A percentile compares a stretch with the other conserved stretches of the same genome.
Conservation (phyloP, 805 yeast genomes). For the Metschnikowia sp. region DNA sequence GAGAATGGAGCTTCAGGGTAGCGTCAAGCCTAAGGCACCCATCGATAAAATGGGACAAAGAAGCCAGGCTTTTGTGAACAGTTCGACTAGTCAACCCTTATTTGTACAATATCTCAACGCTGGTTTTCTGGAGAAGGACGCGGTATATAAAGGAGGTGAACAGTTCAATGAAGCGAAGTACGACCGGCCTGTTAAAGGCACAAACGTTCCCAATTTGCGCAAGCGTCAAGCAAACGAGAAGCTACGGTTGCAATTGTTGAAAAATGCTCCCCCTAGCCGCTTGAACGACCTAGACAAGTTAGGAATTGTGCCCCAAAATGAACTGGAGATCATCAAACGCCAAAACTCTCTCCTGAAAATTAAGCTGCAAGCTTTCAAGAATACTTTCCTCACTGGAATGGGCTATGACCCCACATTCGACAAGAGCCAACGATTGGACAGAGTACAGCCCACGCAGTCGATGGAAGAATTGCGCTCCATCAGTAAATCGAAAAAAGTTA, state of each 20-base stretch:
- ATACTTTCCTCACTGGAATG: slow-evolving; percentile 35
- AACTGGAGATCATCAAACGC: slow-evolving; percentile 15
- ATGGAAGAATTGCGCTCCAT: slow-evolving; percentile 15
- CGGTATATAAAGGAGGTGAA: slow-evolving; percentile 16
- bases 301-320: slow-evolving; percentile 18
- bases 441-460: slow-evolving; percentile 8
- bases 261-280: slow-evolving; percentile 11
- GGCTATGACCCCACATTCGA: slow-evolving; percentile 52
- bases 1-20: slow-evolving; percentile 73
- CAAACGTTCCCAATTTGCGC: slow-evolving; percentile 15
- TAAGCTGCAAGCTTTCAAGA: slow-evolving; percentile 36
- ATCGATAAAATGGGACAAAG: slow-evolving; percentile 32
- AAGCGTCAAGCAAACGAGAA: slow-evolving; percentile 17
- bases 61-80: slow-evolving; percentile 17
- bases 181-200: slow-evolving; percentile 18
- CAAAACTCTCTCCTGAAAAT: slow-evolving; percentile 10
- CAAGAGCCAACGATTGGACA: slow-evolving; percentile 1
- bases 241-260: slow-evolving; percentile 13
- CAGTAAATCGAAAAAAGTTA: slow-evolving; percentile 12
- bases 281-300: slow-evolving; percentile 16
- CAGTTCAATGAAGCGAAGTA: slow-evolving; percentile 18
- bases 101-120: slow-evolving; percentile 18
- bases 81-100: slow-evolving; percentile 21
- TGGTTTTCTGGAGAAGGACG: slow-evolving; percentile 15
- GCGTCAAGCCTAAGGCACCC: slow-evolving; percentile 56